These are phyloP conservation scores for Avena atlantica DNA, from an alignment of 176 grass and related monocot genomes.

Conservation along the genomic window DNA sequence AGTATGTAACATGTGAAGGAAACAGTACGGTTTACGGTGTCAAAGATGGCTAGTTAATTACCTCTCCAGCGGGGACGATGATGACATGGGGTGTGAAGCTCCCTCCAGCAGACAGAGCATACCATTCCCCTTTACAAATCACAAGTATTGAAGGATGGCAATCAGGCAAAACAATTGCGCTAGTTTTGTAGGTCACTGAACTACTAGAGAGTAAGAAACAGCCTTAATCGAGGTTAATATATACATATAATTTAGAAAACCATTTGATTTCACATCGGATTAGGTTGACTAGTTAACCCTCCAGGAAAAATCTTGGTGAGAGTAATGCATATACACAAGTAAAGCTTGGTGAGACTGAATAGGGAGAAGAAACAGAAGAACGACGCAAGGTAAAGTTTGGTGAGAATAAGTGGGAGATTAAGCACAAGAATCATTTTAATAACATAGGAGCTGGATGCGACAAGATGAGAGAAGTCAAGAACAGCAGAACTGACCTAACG, in stretches of 20 bases:
- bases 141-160: conserved; percentile 15
- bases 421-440: not conserved
- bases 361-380: not conserved
- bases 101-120: conserved; percentile 86
- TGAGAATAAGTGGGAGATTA: conserved; percentile 5
- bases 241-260: not conserved
- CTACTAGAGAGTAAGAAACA: not conserved
- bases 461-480: conserved; percentile 33
- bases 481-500: conserved; percentile 8
- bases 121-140: conserved; percentile 81
- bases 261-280: not conserved
- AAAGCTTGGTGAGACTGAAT: conserved; percentile 11
- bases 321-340: not conserved
- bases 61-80: conserved; percentile 82
- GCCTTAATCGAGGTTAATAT: not conserved
- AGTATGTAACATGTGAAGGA: not conserved
- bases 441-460: conserved; percentile 19
- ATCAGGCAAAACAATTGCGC: conserved; percentile 22
- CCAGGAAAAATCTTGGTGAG: too few species aligned
- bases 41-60: conserved; percentile 38
- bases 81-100: conserved; percentile 96
- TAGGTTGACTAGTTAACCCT: not conserved
- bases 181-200: not conserved
- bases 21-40: not conserved
- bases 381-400: conserved; percentile 9